Base-by-base conservation (phyloP, 2,329 filamentous ascomycete species). In the Penicillium sp. region DNA sequence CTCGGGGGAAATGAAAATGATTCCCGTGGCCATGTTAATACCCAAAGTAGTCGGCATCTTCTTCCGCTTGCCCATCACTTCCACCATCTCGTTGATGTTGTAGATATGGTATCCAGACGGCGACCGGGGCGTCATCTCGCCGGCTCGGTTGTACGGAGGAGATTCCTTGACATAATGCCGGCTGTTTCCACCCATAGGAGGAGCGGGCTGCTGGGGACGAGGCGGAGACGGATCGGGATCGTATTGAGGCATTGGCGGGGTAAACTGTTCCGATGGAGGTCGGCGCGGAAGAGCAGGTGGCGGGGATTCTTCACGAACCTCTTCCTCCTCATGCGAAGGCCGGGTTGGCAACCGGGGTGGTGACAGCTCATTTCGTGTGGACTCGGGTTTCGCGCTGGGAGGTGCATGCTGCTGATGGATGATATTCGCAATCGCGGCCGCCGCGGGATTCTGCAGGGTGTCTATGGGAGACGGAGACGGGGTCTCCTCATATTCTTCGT, bases 11-110 rank as follows among this genome's bases (percentile, higher is more conserved):
- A 99, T 92, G 78, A 97, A 88, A 68, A 99, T 96, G 35, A 90
- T 87, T 42, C 93, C 93, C 17, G 92, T 96, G 53, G 90, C 89
- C 59, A 95, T 83, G 74, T 98, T 97, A 73, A 98, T 90, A n/a
- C 94, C 94, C 40, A 98, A 79, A 0, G 92, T 97, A n/a, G 93
- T 97, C 1, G 94, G 93, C 91, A 97, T 95, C 81, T 98, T 98
- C 83, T 97, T 97, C 72, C 91, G 90, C 82, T 96, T 97, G 60
- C 94, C 94, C 88, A 97, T 93, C 49, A 95, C 88, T n/a, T 93
- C 94, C 4, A 97, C 88, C 91, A 97, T 97, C 79, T 98, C 94
- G 75, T 93, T 96, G 71, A 98, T 93, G 71, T 97, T 97, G 80
- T 97, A 98, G 77, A 98, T 84, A 73, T 96, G 93, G 74, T 93